Percentiles rank a stretch among this genome's conserved stretches.
Evolutionary conservation across 208 protist genomes (phyloP).

Genomic region (Wallacemonas sp.): DNA sequence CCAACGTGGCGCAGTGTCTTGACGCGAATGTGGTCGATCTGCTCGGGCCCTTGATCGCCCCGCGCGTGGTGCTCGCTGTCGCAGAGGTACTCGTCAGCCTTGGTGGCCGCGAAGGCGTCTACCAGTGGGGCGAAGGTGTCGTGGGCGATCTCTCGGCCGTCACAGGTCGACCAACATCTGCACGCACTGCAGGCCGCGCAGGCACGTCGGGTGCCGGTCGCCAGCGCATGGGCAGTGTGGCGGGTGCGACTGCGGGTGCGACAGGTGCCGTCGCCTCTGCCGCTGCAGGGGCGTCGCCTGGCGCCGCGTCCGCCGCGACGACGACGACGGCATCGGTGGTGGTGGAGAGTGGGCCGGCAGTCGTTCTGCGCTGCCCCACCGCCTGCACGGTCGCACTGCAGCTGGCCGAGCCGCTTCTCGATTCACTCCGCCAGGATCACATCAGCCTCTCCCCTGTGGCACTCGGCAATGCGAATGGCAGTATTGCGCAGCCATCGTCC

Average conservation of each 20-base stretch:
- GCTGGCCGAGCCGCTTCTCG: constrained; percentile 48
- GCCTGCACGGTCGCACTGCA: constrained; percentile 64
- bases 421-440: constrained; percentile 33
- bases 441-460: constrained; percentile 6
- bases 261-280: background rate
- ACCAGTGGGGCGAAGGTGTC: constrained; percentile 39
- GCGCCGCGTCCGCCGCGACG: too few relatives aligned
- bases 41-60: constrained; percentile 55
- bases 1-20: constrained; percentile 28
- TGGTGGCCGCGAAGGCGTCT: constrained; percentile 44
- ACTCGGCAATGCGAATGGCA: background rate
- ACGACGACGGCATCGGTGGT: too few relatives aligned
- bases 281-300: background rate
- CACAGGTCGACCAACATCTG: background rate
- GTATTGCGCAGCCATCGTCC: too few relatives aligned
- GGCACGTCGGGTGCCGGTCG: too few relatives aligned
- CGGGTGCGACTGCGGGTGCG: too few relatives aligned
- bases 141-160: constrained; percentile 5
- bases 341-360: background rate
- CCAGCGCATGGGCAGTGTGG: too few relatives aligned
- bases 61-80: constrained; percentile 52
- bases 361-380: constrained; percentile 18
- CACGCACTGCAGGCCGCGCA: constrained; percentile 15
- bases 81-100: constrained; percentile 62
- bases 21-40: constrained; percentile 32